Percentiles rank a stretch among this genome's conserved stretches.
These are phyloP conservation scores for Ceratobasidium sp. DNA, from an alignment of 1,284 basidiomycete species.

Conservation along the genomic window DNA sequence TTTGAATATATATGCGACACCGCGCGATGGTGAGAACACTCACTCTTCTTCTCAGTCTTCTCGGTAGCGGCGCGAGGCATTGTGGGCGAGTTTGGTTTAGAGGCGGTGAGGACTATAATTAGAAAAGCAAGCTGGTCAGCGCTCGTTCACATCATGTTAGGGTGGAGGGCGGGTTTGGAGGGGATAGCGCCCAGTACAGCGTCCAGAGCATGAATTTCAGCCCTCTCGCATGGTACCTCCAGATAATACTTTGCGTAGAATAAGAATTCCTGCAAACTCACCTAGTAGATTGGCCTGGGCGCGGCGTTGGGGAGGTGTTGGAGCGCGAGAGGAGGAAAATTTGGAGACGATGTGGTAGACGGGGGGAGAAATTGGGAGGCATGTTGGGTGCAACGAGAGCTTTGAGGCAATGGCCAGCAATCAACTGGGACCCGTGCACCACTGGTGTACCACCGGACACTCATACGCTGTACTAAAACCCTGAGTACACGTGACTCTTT, in stretches of 20 bases:
- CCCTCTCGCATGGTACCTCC: slow-evolving; percentile 11
- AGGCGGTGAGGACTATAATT: slow-evolving; percentile 23
- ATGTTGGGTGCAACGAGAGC: slow-evolving; percentile 3
- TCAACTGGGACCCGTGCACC: slow-evolving; percentile 30
- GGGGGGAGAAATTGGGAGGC: slow-evolving; percentile 40
- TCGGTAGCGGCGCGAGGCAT: slow-evolving; percentile 47
- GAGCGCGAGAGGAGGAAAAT: slow-evolving; percentile 15
- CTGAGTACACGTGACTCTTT: slow-evolving; percentile 9
- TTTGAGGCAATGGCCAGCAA: slow-evolving; percentile 33
- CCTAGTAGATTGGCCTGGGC: slow-evolving; percentile 18
- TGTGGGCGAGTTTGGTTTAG: slow-evolving; percentile 1
- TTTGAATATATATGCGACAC: slow-evolving; percentile 30
- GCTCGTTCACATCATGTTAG: slow-evolving; percentile 14
- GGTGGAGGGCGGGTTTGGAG: slow-evolving; percentile 11
- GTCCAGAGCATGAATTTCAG: slow-evolving; percentile 38
- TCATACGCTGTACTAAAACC: neutral
- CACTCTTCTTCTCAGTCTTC: slow-evolving; percentile 46
- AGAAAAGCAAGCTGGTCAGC: slow-evolving; percentile 14
- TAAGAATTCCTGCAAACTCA: slow-evolving; percentile 12
- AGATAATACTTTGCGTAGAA: slow-evolving; percentile 15
- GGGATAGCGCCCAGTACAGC: slow-evolving; percentile 22
- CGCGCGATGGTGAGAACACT: slow-evolving; percentile 22
- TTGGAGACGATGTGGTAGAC: slow-evolving; percentile 38
- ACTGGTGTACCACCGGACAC: slow-evolving; percentile 23
- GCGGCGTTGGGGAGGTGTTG: slow-evolving; percentile 4